Conservation (phyloP, 768 basidiomycete species). For the Trametes villosa region DNA sequence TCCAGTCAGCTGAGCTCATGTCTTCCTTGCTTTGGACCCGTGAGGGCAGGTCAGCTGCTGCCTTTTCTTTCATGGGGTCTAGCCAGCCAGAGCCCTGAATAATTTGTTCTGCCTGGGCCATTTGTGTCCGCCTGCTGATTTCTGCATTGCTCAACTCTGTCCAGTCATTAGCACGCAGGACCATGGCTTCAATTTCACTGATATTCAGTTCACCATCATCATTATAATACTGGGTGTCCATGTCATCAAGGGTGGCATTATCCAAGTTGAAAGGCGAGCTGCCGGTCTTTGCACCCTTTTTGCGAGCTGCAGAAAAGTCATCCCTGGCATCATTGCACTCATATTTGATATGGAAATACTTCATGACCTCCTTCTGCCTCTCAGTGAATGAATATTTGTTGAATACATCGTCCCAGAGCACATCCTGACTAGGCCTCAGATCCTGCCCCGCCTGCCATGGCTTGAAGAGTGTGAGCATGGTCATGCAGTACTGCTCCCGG, state of each 20-base stretch:
- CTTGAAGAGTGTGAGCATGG: conserved; percentile 41
- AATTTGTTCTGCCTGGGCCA: no score
- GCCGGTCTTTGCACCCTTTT: not conserved
- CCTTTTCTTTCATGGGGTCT: no score
- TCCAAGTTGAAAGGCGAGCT: not conserved
- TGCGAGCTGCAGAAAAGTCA: conserved; percentile 2
- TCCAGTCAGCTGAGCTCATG: no score
- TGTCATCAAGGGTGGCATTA: not conserved
- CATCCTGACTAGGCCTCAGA: conserved; percentile 26
- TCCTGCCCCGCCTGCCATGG: conserved; percentile 38
- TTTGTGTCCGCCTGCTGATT: no score
- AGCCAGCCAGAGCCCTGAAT: no score
- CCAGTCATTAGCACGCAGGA: no score
- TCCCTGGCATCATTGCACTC: conserved; percentile 18
- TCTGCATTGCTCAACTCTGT: no score
- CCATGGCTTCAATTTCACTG: no score
- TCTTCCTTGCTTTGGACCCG: no score
- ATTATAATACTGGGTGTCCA: no score
- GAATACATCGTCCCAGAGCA: conserved; percentile 9
- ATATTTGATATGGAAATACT: conserved; percentile 7
- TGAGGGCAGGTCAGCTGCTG: no score
- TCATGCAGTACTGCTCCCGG: conserved; percentile 37
- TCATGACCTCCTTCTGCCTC: conserved; percentile 4
- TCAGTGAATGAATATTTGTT: not conserved
- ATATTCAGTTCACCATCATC: no score